These are phyloP conservation scores for Xylaria longipes DNA, from an alignment of 495 filamentous ascomycete species.

Conservation along the genomic window DNA sequence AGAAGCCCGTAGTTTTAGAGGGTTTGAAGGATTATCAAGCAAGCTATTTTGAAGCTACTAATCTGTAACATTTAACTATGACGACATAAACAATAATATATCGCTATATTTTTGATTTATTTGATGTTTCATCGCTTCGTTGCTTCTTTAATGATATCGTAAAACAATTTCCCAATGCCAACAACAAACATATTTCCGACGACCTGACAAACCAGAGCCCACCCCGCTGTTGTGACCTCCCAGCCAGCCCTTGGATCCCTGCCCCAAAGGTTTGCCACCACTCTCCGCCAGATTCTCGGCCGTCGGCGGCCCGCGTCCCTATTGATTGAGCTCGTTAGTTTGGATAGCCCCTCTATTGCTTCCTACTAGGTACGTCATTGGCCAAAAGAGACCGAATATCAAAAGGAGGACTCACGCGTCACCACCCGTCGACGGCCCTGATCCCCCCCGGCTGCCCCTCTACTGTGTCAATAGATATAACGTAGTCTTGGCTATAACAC, in stretches of 20 bases:
- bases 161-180: too few species aligned
- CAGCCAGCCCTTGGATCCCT: slow-evolving; percentile 30
- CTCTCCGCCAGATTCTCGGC: background rate
- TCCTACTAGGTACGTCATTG: background rate
- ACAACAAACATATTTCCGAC: too few species aligned
- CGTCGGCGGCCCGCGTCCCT: background rate
- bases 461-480: background rate
- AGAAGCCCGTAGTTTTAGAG: too few species aligned
- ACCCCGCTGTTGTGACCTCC: too few species aligned
- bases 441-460: background rate
- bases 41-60: too few species aligned
- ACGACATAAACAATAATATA: too few species aligned
- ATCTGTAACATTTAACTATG: too few species aligned
- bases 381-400: background rate
- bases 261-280: background rate
- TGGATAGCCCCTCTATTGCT: background rate
- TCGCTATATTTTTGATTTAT: too few species aligned
- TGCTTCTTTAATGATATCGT: too few species aligned
- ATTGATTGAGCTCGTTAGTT: background rate
- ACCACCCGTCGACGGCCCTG: background rate
- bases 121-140: too few species aligned
- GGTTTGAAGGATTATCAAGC: too few species aligned
- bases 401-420: background rate
- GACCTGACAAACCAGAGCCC: too few species aligned
- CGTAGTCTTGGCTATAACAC: background rate